These are phyloP conservation scores for Digitaria exilis DNA, from an alignment of 202 grass and related monocot species.

Conservation along the genomic window DNA sequence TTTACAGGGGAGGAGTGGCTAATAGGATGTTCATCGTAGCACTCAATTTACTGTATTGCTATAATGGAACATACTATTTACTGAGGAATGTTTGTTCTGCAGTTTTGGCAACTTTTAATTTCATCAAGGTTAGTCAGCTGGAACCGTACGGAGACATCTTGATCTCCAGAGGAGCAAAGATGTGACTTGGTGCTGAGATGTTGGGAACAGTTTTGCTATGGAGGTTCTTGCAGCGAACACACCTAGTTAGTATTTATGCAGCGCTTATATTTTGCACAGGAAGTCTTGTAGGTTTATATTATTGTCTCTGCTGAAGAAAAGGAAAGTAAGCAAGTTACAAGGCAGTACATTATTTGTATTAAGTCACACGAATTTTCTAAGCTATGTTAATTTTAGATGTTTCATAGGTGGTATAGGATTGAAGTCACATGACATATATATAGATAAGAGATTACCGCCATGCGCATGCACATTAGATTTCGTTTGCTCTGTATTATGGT, in stretches of 20 bases:
- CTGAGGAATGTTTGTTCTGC: constrained; percentile 8
- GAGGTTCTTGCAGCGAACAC: constrained; percentile 16
- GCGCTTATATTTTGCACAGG: constrained; percentile 5
- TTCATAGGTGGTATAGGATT: not conserved
- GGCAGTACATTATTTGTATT: not conserved
- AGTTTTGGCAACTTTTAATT: constrained; percentile 70
- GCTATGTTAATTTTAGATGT: not conserved
- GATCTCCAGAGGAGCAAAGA: constrained; percentile 77
- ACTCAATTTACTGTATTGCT: not conserved
- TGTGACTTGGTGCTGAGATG: constrained; percentile 48
- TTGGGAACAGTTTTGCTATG: not conserved
- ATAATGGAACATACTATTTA: constrained; percentile 1
- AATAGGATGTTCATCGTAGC: not conserved
- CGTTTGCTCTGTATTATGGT: not conserved
- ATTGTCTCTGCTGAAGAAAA: not conserved
- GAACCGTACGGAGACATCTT: constrained; percentile 66
- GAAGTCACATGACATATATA: not conserved
- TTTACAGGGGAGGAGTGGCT: not conserved
- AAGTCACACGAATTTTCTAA: constrained; percentile 23
- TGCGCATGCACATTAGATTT: not conserved
- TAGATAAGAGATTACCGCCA: not conserved
- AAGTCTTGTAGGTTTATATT: constrained; percentile 12
- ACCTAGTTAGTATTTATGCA: constrained; percentile 24
- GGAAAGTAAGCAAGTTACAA: constrained; percentile 5
- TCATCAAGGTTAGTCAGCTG: constrained; percentile 66